A percentile compares a stretch with the other conserved stretches of the same genome.
These are phyloP conservation scores for Juglanconis sp. DNA, from an alignment of 2,329 filamentous ascomycete species.

Conservation along the genomic window DNA sequence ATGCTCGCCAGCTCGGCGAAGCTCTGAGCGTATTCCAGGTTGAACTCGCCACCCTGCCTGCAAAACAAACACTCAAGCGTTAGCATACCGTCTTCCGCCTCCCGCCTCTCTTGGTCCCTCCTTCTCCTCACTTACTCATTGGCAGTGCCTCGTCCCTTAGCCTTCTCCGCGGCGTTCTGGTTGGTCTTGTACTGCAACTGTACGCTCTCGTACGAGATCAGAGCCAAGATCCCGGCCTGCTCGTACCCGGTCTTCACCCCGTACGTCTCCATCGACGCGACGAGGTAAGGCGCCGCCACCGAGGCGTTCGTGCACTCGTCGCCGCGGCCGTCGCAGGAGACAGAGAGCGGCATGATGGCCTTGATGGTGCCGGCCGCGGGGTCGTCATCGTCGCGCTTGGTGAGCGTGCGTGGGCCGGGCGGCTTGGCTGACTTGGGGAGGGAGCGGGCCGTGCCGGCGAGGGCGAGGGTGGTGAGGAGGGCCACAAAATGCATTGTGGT, in stretches of 20 bases:
- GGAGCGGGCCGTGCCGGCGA: conserved; percentile 25
- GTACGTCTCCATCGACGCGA: conserved; percentile 56
- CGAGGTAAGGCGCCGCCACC: conserved; percentile 57
- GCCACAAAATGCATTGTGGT: too few species aligned
- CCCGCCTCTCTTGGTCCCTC: background rate
- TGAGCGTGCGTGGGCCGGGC: background rate
- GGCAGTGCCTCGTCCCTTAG: conserved; percentile 58
- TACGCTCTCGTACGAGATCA: conserved; percentile 69
- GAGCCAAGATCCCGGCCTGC: conserved; percentile 67
- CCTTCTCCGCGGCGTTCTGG: conserved; percentile 39
- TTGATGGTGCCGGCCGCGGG: conserved; percentile 39
- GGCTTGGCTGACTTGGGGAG: conserved; percentile 3
- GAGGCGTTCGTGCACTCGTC: conserved; percentile 65
- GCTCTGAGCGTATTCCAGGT: conserved; percentile 43
- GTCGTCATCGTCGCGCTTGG: conserved; percentile 9
- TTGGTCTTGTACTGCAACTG: conserved; percentile 72
- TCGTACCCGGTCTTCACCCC: conserved; percentile 50
- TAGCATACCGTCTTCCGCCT: background rate
- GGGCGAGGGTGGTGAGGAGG: conserved; percentile 9
- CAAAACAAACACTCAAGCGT: background rate
- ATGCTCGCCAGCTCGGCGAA: conserved; percentile 35
- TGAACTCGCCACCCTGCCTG: conserved; percentile 34
- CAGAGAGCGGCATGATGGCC: conserved; percentile 55
- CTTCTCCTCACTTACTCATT: conserved; percentile 26
- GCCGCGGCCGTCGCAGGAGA: conserved; percentile 46